phyloP scores from a whole-genome alignment of 2,329 filamentous ascomycete species.

The Colletotrichum zoysiae region DNA sequence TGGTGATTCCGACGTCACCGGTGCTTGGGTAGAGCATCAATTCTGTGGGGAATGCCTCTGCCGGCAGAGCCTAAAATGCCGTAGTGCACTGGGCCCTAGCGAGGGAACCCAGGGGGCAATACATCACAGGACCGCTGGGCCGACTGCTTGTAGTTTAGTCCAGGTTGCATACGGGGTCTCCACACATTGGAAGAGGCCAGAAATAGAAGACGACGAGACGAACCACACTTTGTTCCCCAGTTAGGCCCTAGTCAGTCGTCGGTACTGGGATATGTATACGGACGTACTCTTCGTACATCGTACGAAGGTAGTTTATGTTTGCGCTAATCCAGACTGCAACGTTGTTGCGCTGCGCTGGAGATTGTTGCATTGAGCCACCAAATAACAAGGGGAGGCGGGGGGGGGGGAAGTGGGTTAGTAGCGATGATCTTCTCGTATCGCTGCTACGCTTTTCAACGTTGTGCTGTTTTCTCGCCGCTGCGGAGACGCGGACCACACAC shows the following conservation, averaged over 20 bases:
- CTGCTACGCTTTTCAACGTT: background rate
- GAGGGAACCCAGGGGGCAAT: background rate
- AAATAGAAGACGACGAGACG: constrained; percentile 2
- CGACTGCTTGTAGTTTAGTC: background rate
- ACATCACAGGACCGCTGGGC: background rate
- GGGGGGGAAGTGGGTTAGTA: background rate
- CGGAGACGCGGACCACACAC: constrained; percentile 19
- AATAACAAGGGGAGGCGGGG: background rate
- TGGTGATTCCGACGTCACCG: constrained; percentile 38
- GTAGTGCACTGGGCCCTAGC: background rate
- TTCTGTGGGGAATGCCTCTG: constrained; percentile 35
- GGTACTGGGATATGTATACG: too few relatives aligned
- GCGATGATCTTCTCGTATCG: constrained; percentile 36
- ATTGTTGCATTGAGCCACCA: constrained; percentile 1
- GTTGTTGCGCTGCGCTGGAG: background rate
- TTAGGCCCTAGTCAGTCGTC: background rate
- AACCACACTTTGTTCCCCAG: background rate
- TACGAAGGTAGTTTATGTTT: too few relatives aligned
- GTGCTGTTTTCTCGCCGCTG: constrained; percentile 19
- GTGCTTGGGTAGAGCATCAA: constrained; percentile 10
- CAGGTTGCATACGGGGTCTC: background rate
- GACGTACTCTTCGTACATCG: too few relatives aligned
- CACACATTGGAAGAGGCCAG: background rate
- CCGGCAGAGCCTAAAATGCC: constrained; percentile 11
- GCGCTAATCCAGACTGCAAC: constrained; percentile 2